Evolutionary conservation across 331 rosid species (phyloP).

Genomic region (Pyracantha coccinea): DNA sequence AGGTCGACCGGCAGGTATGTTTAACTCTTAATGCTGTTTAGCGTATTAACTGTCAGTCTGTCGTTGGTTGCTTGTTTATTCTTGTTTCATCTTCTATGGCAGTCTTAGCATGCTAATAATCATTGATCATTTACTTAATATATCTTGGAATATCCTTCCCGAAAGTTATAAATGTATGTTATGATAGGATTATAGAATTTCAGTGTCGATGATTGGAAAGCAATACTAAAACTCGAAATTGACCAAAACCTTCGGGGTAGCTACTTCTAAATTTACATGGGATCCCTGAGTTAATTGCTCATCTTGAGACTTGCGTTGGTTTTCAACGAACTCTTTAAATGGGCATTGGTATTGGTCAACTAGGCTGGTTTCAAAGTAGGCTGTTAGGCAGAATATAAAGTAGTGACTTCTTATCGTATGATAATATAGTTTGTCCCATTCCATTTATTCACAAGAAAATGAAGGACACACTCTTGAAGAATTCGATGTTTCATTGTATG

Average conservation of each 20-base stretch:
- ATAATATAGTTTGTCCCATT: background rate
- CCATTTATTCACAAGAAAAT: background rate
- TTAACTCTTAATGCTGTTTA: background rate
- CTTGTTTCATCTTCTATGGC: background rate
- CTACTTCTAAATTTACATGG: background rate
- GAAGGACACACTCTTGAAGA: background rate
- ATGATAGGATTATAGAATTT: background rate
- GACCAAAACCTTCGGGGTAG: background rate
- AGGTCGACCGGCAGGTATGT: conserved; percentile 65
- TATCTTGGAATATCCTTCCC: background rate
- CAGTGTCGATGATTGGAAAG: background rate
- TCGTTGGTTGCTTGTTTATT: background rate
- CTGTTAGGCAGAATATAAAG: background rate
- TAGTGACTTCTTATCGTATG: background rate
- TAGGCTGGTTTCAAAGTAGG: background rate
- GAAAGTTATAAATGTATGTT: background rate
- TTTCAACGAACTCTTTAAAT: background rate
- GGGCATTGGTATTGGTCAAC: background rate
- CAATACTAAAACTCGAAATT: background rate
- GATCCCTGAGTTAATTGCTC: background rate
- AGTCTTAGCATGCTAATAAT: background rate
- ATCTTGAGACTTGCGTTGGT: background rate
- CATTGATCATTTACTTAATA: background rate
- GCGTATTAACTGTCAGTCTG: background rate
- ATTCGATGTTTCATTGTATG: background rate